Base-by-base conservation (phyloP, 768 basidiomycete genomes). In the Obba rivulosa region DNA sequence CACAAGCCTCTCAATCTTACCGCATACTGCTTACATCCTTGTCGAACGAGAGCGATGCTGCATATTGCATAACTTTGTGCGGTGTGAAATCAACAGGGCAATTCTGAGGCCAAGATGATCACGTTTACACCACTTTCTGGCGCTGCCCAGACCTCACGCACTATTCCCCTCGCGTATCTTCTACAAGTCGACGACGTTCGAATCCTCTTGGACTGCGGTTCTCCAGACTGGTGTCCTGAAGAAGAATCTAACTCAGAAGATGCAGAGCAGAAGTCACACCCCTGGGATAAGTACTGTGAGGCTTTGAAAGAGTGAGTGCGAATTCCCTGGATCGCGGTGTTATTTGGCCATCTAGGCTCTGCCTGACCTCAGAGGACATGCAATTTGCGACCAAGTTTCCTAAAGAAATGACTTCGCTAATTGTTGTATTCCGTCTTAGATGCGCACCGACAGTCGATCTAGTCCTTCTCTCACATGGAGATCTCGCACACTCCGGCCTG, bases 131-230 rank as follows among this genome's bases (percentile, higher is more conserved):
- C 95, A 1, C 72, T 98, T 39, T 86, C 91, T 34, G 91, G 91
- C 21, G 81, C 89, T 34, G 90, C 91, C 44, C 79, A 80, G 54
- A 80, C 83, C 1, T 69, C 76, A 8, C 70, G 73, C 50, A 76
- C 78, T 8, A 76, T 74, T 7, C 87, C 90, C 2, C 71, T 92
- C 37, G 79, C 84, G 8, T 95, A 96, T 65, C 73, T 98, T 25
- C 80, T 99, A 18, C 88, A 97, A 60, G 79, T 98, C 46, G 96
- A 98, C 73, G 92, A 94, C 66, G 85, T 96, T 18, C 78, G 81
- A 49, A 90, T 99, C 57, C 78, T 99, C 17, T 77, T 99, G 49
- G 96, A 99, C 69, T 92, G 95, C 63, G 96, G 96, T 11, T 88
- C 92, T 5, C 88, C 86, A 2, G 89, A 92, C 69, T 87, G 86